Evolutionary conservation across 2,329 filamentous ascomycete genomes (phyloP), one percentile per base, ranked within the genome.

Genomic region (Alternaria postmessia): DNA sequence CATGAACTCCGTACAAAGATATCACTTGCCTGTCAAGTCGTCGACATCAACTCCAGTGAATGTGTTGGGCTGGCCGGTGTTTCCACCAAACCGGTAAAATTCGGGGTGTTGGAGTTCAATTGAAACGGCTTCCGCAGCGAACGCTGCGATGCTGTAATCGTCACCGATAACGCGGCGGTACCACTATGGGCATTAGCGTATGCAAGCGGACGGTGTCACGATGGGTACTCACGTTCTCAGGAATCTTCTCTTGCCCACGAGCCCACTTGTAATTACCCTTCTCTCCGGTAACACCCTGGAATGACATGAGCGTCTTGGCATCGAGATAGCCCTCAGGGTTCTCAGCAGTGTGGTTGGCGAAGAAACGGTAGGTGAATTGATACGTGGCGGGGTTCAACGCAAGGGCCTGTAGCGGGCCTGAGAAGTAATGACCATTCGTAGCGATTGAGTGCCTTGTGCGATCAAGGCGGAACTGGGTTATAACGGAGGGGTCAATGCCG

Each of bases 261-360:
- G 61, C 64, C 48, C 66, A 65, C 43, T 63, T 60, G 39, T 67
- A 69, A 26, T 51, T 64, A 30, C 65, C 67, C 11, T 61, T 64
- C 9, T 68, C 65, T 18, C 67, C 67, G 34, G 62, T 64, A 9
- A 69, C 67, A 9, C 57, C 65, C 30, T 65, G 64, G 48, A 69
- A 69, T 24, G 54, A 57, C 57, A 67, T 69, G 5, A 69, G 56
- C 3, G 63, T 63, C 16, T 68, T 59, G 9, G 62, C 65, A 11
- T 61, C 61, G 11, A 69, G 61, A 28, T 61, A 62, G 11, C 67
- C 67, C 8, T 62, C 66, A 7, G 67, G 67, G 18, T 64, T 62
- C 53, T 70, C 65, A 6, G 62, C 62, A 41, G 61, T 67, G 46
- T 68, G 64, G 47, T 70, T 73, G 41, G 67, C 64, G 57, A 69